A percentile compares a stretch with the other conserved stretches of the same genome.
phyloP scores from a whole-genome alignment of 495 filamentous ascomycete species.

The Viridothelium virens region DNA sequence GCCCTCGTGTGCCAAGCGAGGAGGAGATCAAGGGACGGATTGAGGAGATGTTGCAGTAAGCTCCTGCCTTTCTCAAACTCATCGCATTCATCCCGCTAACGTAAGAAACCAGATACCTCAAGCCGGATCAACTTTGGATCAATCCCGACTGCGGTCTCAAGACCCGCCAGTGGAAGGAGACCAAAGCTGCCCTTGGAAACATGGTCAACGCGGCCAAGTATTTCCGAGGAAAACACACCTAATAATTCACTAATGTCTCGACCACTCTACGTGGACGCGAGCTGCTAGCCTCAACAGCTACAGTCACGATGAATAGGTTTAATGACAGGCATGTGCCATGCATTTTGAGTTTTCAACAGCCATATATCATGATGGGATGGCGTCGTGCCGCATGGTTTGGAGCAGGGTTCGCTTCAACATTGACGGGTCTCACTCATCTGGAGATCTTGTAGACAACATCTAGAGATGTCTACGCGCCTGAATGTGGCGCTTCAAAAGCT shows the following conservation, averaged over 20 bases:
- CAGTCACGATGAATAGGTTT: not conserved
- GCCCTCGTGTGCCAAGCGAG: slow-evolving; percentile 87
- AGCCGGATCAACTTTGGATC: slow-evolving; percentile 94
- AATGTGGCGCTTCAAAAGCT: not conserved
- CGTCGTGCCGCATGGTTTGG: not conserved
- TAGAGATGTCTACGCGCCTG: not conserved
- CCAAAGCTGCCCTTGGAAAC: slow-evolving; percentile 82
- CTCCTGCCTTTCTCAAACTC: not conserved
- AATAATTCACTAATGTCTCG: slow-evolving; percentile 36
- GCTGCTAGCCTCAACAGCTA: slow-evolving; percentile 7
- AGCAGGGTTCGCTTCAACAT: not conserved
- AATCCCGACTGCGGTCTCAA: slow-evolving; percentile 99
- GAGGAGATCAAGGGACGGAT: slow-evolving; percentile 96
- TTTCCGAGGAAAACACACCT: slow-evolving; percentile 78
- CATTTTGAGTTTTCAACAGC: slow-evolving; percentile 5
- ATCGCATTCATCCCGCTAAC: slow-evolving; percentile 11
- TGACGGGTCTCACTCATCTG: not conserved
- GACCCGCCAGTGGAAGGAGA: slow-evolving; percentile 94
- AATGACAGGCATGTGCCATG: slow-evolving; percentile 1
- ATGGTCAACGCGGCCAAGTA: slow-evolving; percentile 94
- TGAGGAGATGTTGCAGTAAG: slow-evolving; percentile 84
- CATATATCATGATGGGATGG: not conserved
- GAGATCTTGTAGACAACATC: not conserved
- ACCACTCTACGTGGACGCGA: slow-evolving; percentile 16
- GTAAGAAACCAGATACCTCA: slow-evolving; percentile 48